Evolutionary conservation across 192 early-diverging fungal genomes (phyloP).

Genomic region (Umbelopsis isabellina): DNA sequence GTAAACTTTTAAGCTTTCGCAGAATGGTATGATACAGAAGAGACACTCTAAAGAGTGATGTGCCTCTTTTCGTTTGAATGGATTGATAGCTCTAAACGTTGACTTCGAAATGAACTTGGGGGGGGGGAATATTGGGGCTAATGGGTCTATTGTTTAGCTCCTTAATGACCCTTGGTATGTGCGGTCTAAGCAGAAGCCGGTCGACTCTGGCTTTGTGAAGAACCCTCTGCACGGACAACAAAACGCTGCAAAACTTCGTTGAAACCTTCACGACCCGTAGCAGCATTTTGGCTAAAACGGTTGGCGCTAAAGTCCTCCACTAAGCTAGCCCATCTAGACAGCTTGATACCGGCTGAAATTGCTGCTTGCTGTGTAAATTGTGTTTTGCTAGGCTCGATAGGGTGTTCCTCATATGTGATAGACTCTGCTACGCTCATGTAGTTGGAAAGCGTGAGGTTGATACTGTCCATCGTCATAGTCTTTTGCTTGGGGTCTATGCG

Average conservation of each 20-base stretch:
- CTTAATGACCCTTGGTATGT: background rate
- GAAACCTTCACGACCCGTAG: slow-evolving; percentile 79
- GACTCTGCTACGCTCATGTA: slow-evolving; percentile 84
- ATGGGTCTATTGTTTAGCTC: background rate
- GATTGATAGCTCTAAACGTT: background rate
- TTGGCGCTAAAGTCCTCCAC: slow-evolving; percentile 83
- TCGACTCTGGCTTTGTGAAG: background rate
- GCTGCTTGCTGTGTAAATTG: slow-evolving; percentile 82
- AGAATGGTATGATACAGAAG: slow-evolving; percentile 10
- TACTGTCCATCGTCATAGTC: slow-evolving; percentile 72
- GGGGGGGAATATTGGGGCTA: background rate
- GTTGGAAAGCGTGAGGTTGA: slow-evolving; percentile 86
- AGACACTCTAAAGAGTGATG: background rate
- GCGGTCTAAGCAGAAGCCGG: background rate
- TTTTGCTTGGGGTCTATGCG: slow-evolving; percentile 78
- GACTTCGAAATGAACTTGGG: background rate
- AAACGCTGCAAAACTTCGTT: slow-evolving; percentile 82
- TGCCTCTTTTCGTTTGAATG: background rate
- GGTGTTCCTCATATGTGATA: slow-evolving; percentile 72
- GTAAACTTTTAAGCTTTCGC: slow-evolving; percentile 9
- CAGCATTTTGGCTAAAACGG: slow-evolving; percentile 88
- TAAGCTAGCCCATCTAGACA: slow-evolving; percentile 65
- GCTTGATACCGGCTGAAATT: slow-evolving; percentile 73
- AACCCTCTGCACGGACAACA: slow-evolving; percentile 38
- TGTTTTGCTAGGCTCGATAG: slow-evolving; percentile 55